These are phyloP conservation scores for Podospora sp. DNA, from an alignment of 495 filamentous ascomycete species.

Conservation along the genomic window DNA sequence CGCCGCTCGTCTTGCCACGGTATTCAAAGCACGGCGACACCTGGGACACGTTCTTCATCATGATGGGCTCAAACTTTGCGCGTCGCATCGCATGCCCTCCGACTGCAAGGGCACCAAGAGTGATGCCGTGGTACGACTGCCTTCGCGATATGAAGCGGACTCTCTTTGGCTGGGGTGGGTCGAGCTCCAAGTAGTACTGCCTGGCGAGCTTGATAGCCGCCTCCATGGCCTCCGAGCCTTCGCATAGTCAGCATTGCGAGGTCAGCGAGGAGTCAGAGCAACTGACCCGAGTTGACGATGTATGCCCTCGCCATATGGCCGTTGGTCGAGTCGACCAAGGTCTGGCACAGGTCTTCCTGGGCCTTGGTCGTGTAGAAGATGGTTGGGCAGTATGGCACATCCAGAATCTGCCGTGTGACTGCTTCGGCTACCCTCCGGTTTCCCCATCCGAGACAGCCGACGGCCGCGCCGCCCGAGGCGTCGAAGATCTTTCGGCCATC, in stretches of 20 bases:
- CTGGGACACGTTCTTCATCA: constrained; percentile 61
- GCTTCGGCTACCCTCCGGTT: constrained; percentile 47
- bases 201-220: constrained; percentile 63
- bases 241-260: constrained; percentile 39
- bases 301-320: constrained; percentile 50
- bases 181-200: constrained; percentile 65
- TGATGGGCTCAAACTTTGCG: constrained; percentile 66
- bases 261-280: constrained; percentile 38
- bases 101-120: constrained; percentile 65
- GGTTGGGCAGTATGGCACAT: constrained; percentile 48
- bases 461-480: constrained; percentile 58
- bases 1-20: constrained; percentile 36
- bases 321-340: constrained; percentile 49
- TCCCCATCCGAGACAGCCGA: constrained; percentile 55
- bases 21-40: constrained; percentile 67
- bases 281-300: constrained; percentile 62
- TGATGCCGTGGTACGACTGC: constrained; percentile 77
- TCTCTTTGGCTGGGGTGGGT: constrained; percentile 37
- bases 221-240: constrained; percentile 45
- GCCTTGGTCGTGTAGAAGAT: constrained; percentile 46
- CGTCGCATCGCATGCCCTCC: constrained; percentile 66
- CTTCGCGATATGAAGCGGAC: constrained; percentile 66
- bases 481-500: constrained; percentile 68
- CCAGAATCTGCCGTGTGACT: constrained; percentile 45
- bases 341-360: constrained; percentile 45